phyloP scores from a whole-genome alignment of 2,329 filamentous ascomycete genomes.

The Scolecobasidium constrictum region DNA sequence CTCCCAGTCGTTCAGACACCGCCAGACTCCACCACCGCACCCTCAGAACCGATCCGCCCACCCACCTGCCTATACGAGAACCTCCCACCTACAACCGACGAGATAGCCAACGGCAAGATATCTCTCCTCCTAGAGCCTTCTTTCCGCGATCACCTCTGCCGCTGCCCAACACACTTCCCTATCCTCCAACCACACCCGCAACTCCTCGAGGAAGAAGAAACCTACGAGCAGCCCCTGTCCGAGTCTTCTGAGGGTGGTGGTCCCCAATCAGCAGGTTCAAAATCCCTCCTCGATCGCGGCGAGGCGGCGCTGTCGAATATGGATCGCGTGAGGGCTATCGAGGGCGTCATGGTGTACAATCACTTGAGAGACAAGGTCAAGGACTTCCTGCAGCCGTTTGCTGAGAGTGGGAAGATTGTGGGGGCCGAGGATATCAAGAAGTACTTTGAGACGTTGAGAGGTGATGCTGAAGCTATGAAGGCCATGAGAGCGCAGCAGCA shows the following conservation, averaged over 20 bases:
- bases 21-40: constrained; percentile 17
- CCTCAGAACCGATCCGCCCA: constrained; percentile 25
- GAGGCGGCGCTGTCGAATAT: constrained; percentile 87
- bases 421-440: constrained; percentile 92
- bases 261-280: constrained; percentile 55
- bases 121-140: constrained; percentile 72
- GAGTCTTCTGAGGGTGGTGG: constrained; percentile 35
- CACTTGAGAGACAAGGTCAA: constrained; percentile 94
- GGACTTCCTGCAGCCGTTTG: constrained; percentile 86
- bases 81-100: constrained; percentile 45
- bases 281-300: constrained; percentile 78
- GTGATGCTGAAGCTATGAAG: constrained; percentile 69
- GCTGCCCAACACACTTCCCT: constrained; percentile 69
- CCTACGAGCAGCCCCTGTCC: constrained; percentile 84
- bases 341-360: constrained; percentile 97
- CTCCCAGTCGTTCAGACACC: constrained; percentile 8
- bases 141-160: constrained; percentile 77
- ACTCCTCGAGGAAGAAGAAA: constrained; percentile 87
- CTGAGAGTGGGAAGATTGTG: constrained; percentile 78
- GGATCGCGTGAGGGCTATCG: constrained; percentile 81
- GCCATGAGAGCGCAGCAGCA: constrained; percentile 43
- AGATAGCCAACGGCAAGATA: constrained; percentile 41
- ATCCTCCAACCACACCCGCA: constrained; percentile 60
- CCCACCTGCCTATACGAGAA: constrained; percentile 48
- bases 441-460: constrained; percentile 89